Evolutionary conservation across 768 basidiomycete genomes (phyloP), one percentile per base, ranked within the genome.

Genomic region (Podaxis sp.): DNA sequence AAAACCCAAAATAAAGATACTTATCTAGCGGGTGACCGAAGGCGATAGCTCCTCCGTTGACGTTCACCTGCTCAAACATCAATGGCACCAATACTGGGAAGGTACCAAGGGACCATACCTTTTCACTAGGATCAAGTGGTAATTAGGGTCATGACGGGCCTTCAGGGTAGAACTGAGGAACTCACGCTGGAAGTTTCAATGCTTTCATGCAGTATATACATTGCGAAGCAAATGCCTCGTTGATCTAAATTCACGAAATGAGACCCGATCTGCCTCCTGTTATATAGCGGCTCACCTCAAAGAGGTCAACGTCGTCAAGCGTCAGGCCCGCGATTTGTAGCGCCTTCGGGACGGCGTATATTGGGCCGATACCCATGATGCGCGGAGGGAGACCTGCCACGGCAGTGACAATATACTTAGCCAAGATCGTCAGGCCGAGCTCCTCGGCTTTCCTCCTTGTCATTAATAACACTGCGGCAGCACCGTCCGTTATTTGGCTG

Each of bases 21-120:
- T 83, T 71, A 91, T 89, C 92, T 84, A 92, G 71, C 28, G 91
- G 90, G 73, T 93, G 90, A 0, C 92, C 90, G 46, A 94, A 79
- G 22, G 92, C 93, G 69, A 96, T 96, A 0, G 93, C 93, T 2
- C 95, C 95, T 15, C 95, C 94, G 64, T 95, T 94, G 28, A 93
- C 90, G 68, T 95, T 95, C 19, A 93, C 87, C 80, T 90, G 56
- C 44, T 52, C 33, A 30, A 33, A 46, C 52, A 44, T 65, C n/a
- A 57, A 30, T 33, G 22, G 26, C 26, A 3, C 28, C 39, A 17
- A 52, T 11, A 19, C 54, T 42, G 0, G 56, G 26, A 51, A 19
- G 28, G 24, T 19, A 17, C 44, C 44, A 42, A 44, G 40, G 19
- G 17, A 42, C 61, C 49, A 46, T 63, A 77, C 79, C 72, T 79